Evolutionary conservation across 495 filamentous ascomycete species (phyloP).

Genomic region (Parmelia sp.): DNA sequence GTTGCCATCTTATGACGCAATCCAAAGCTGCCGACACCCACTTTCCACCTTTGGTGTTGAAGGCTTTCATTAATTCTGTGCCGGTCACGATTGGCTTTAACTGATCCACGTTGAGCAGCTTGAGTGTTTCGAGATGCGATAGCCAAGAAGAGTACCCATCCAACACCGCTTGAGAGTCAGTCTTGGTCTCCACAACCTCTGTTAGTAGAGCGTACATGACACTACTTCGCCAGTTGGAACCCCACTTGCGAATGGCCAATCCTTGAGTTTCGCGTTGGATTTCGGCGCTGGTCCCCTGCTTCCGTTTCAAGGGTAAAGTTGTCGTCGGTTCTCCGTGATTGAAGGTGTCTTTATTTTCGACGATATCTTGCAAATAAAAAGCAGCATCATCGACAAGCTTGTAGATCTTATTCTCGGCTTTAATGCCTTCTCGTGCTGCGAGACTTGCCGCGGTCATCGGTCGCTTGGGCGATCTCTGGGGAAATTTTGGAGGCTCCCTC

Average conservation of each 20-base stretch:
- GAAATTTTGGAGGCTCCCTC: slow-evolving; percentile 42
- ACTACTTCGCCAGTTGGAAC: slow-evolving; percentile 67
- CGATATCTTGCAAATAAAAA: slow-evolving; percentile 52
- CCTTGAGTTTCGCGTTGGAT: slow-evolving; percentile 51
- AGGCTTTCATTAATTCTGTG: slow-evolving; percentile 51
- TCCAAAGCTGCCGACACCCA: slow-evolving; percentile 75
- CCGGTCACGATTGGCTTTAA: slow-evolving; percentile 62
- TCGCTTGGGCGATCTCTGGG: slow-evolving; percentile 36
- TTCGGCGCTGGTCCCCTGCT: slow-evolving; percentile 14
- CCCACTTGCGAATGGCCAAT: slow-evolving; percentile 73
- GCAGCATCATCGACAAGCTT: slow-evolving; percentile 60
- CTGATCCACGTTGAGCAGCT: slow-evolving; percentile 38
- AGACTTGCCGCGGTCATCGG: slow-evolving; percentile 48
- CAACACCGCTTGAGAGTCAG: slow-evolving; percentile 28
- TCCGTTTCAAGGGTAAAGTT: slow-evolving; percentile 38
- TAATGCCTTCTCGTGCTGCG: slow-evolving; percentile 71
- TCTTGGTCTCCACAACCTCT: slow-evolving; percentile 46
- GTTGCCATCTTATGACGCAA: slow-evolving; percentile 73
- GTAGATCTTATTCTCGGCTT: slow-evolving; percentile 63
- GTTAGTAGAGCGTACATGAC: slow-evolving; percentile 63
- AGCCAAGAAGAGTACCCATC: slow-evolving; percentile 44
- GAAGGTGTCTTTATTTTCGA: slow-evolving; percentile 49
- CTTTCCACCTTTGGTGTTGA: slow-evolving; percentile 59
- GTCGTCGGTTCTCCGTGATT: slow-evolving; percentile 30
- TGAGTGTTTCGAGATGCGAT: slow-evolving; percentile 36